Conservation (phyloP, 208 protist genomes). For the Jaenimonas drosophilae region DNA sequence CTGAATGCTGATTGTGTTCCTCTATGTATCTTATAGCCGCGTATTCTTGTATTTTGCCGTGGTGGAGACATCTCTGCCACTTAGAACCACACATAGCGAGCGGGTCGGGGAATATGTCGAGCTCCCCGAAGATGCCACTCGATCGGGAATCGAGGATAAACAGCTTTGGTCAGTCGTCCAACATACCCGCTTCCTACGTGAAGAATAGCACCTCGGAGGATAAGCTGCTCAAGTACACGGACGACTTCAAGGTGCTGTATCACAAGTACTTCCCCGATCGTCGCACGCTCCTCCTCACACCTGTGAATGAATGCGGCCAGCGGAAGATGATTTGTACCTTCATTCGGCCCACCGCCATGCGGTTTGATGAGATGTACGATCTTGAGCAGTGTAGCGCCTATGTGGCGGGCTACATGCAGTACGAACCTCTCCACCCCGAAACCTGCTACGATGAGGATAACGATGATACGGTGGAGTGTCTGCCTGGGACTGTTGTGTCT, state of each 20-base stretch:
- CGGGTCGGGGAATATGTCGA: constrained; percentile 8
- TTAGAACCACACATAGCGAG: too few relatives aligned
- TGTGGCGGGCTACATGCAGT: constrained; percentile 76
- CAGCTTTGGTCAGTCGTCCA: constrained; percentile 17
- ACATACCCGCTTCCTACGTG: constrained; percentile 62
- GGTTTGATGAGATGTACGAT: constrained; percentile 76
- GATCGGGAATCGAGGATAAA: constrained; percentile 23
- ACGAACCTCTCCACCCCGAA: constrained; percentile 63
- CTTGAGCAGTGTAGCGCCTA: constrained; percentile 46
- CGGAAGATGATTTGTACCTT: constrained; percentile 89
- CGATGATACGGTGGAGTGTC: constrained; percentile 25
- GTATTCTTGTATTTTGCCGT: not conserved
- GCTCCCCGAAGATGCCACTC: constrained; percentile 7
- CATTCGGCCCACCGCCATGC: constrained; percentile 72
- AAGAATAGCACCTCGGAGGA: constrained; percentile 55
- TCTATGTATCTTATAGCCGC: not conserved
- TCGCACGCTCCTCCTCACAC: constrained; percentile 56
- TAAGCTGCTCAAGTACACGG: constrained; percentile 30
- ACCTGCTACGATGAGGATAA: constrained; percentile 16
- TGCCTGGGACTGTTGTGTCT: constrained; percentile 70
- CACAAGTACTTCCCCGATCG: constrained; percentile 71
- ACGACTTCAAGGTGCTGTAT: constrained; percentile 61
- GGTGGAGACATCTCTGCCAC: too few relatives aligned
- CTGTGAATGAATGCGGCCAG: constrained; percentile 62
- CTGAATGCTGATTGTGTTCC: not conserved